Conservation (phyloP, 441 rosid genomes). For the Populus hybrid region DNA sequence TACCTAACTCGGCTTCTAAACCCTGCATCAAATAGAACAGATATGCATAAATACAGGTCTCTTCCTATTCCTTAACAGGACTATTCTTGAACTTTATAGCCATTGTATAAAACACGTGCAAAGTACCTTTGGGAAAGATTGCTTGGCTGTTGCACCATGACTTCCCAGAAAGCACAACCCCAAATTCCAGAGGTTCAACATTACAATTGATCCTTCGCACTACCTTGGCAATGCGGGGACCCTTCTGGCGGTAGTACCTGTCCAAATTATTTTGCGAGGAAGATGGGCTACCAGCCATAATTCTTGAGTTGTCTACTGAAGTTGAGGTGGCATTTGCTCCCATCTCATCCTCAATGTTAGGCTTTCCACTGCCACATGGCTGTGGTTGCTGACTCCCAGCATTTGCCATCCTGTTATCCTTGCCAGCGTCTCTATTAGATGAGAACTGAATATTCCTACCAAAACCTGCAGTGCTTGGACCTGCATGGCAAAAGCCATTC, state of each 20-base stretch:
- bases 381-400: slow-evolving; percentile 28
- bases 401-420: slow-evolving; percentile 28
- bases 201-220: slow-evolving; percentile 96
- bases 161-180: slow-evolving; percentile 78
- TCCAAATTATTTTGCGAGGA: slow-evolving; percentile 75
- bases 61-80: slow-evolving; percentile 2
- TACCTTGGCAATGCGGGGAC: slow-evolving; percentile 99
- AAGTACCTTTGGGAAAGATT: slow-evolving; percentile 88
- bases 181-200: slow-evolving; percentile 81
- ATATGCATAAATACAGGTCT: slow-evolving; percentile 13
- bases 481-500: slow-evolving; percentile 26
- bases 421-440: slow-evolving; percentile 23
- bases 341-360: slow-evolving; percentile 34
- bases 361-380: slow-evolving; percentile 30
- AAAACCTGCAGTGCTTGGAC: slow-evolving; percentile 32
- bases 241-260: slow-evolving; percentile 76
- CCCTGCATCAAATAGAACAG: slow-evolving; percentile 59
- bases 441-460: slow-evolving; percentile 29
- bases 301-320: slow-evolving; percentile 42
- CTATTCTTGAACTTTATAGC: background rate
- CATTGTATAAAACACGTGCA: slow-evolving; percentile 1
- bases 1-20: slow-evolving; percentile 88
- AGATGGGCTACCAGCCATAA: slow-evolving; percentile 45
- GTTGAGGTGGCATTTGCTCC: slow-evolving; percentile 38
- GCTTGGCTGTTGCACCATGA: slow-evolving; percentile 86